These are phyloP conservation scores for Cordyceps cicadae DNA, from an alignment of 2,329 filamentous ascomycete genomes.

Conservation along the genomic window DNA sequence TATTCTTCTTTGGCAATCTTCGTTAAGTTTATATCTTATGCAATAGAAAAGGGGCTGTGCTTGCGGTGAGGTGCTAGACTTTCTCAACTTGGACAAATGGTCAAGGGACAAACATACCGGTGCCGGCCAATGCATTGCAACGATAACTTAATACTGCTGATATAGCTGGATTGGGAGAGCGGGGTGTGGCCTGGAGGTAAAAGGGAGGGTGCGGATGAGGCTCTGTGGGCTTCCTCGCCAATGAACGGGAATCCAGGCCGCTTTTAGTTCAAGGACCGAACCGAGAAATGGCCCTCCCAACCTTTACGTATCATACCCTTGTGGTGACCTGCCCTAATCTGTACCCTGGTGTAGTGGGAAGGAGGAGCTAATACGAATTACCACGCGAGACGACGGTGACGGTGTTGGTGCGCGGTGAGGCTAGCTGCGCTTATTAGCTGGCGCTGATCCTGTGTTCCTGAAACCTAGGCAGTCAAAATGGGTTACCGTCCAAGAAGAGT, in stretches of 20 bases:
- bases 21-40: too few species aligned
- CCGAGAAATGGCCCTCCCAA: neutral
- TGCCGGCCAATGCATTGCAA: neutral
- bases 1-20: neutral
- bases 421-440: neutral
- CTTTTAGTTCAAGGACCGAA: slow-evolving; percentile 7
- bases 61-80: neutral
- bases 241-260: slow-evolving; percentile 2
- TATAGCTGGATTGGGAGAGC: neutral
- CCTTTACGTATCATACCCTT: neutral
- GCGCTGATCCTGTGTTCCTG: neutral
- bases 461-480: neutral
- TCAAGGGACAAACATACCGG: neutral
- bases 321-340: neutral
- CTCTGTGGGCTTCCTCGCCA: slow-evolving; percentile 6
- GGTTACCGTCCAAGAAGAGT: too few species aligned
- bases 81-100: neutral
- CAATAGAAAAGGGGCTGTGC: neutral
- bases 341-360: neutral
- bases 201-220: slow-evolving; percentile 1
- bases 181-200: neutral
- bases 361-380: neutral
- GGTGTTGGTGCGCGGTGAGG: neutral
- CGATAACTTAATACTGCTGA: neutral
- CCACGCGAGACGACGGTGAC: slow-evolving; percentile 4